phyloP scores from a whole-genome alignment of 179 eudicot genomes.

The Sideroxylon spinosum region DNA sequence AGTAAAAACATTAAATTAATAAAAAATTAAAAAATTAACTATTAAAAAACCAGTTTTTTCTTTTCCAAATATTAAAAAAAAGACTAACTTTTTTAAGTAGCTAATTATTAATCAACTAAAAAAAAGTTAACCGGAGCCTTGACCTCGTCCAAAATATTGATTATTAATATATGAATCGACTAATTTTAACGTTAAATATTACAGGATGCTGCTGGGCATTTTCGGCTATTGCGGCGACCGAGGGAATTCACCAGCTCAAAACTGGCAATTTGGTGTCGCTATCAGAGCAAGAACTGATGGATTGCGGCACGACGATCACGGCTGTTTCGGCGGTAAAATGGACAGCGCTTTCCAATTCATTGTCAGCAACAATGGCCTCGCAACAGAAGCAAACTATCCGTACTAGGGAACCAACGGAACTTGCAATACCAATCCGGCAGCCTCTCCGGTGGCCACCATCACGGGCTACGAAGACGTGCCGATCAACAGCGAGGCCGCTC shows the following conservation, averaged over 20 bases:
- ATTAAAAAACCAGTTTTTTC: too few relatives aligned
- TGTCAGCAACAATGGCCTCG: conserved; percentile 29
- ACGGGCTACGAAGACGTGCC: conserved; percentile 38
- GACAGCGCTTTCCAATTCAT: conserved; percentile 39
- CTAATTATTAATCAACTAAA: too few relatives aligned
- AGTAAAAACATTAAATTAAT: too few relatives aligned
- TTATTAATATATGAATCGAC: too few relatives aligned
- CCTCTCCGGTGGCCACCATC: conserved; percentile 24
- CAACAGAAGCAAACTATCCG: conserved; percentile 41
- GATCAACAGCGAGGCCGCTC: conserved; percentile 34
- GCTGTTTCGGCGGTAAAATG: conserved; percentile 45
- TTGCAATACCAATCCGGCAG: conserved; percentile 21
- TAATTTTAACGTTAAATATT: neutral
- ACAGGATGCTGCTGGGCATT: conserved; percentile 61
- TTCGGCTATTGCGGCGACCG: conserved; percentile 42
- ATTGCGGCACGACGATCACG: conserved; percentile 39
- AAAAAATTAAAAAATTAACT: too few relatives aligned
- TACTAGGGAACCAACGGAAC: conserved; percentile 32
- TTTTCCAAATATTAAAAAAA: too few relatives aligned
- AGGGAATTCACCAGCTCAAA: conserved; percentile 30
- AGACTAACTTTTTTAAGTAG: too few relatives aligned
- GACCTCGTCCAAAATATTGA: too few relatives aligned
- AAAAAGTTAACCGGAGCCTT: too few relatives aligned
- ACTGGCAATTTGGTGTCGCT: conserved; percentile 45
- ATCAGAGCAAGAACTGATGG: conserved; percentile 55